These are phyloP conservation scores for Pestalotiopsis sp. DNA, from an alignment of 2,329 filamentous ascomycete species.

Conservation along the genomic window DNA sequence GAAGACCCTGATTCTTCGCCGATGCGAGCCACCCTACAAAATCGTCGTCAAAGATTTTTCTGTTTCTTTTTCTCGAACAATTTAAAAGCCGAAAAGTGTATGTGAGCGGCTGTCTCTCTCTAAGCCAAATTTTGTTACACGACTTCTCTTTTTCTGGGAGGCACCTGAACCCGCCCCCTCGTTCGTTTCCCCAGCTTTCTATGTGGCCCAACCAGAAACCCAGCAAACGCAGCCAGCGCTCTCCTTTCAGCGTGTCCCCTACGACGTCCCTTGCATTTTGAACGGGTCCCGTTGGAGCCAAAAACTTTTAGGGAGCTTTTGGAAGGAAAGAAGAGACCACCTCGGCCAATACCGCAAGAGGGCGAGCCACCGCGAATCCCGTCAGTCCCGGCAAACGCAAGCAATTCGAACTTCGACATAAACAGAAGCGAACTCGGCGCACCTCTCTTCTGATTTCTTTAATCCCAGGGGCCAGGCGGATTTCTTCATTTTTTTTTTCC, in stretches of 20 bases:
- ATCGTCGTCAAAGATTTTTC: neutral
- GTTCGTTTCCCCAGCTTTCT: neutral
- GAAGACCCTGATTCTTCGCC: neutral
- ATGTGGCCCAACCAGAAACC: neutral
- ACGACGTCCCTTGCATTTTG: constrained; percentile 9
- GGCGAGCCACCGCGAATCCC: neutral
- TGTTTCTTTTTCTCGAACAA: neutral
- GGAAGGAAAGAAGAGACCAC: neutral
- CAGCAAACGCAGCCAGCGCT: neutral
- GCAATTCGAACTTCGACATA: neutral
- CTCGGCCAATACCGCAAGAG: neutral
- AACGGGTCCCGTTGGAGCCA: constrained; percentile 12
- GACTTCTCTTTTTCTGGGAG: neutral
- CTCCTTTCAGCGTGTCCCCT: neutral
- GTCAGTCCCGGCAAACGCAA: neutral
- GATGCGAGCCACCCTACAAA: neutral
- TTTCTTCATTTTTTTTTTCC: neutral
- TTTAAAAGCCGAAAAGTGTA: neutral
- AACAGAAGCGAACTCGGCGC: neutral
- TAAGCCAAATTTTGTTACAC: neutral
- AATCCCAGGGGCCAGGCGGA: neutral
- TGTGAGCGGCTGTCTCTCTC: neutral
- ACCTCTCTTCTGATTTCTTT: neutral
- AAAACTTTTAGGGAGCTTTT: neutral
- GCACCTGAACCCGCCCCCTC: neutral